Evolutionary conservation across 2,329 filamentous ascomycete species (phyloP), one percentile per base, ranked within the genome.

Genomic region (Epichloe baconii): DNA sequence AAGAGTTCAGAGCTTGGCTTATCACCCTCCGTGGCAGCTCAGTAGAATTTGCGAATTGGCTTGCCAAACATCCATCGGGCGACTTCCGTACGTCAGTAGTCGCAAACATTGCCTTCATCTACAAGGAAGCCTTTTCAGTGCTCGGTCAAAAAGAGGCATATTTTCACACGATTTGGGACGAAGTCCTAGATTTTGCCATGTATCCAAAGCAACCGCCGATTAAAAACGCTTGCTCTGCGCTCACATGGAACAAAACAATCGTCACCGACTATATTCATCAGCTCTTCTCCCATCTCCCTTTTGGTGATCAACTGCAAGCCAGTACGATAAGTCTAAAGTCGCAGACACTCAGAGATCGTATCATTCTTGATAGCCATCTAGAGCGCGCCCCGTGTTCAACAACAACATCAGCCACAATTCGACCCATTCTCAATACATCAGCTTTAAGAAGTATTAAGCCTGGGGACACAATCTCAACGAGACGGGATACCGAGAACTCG

Each of bases 261-360:
- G 83, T 90, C 0, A 91, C 88, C 0, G 78, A 82, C 0, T 86
- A 84, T 51, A 77, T 85, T 0, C 75, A 79, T 53, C 60, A 77
- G 3, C 78, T 78, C 50, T 93, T 93, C 55, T 68, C 71, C 3
- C 67, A 82, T 19, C 74, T 88, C 62, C 75, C 75, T 4, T 85
- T 83, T 57, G 77, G 71, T 1, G 61, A 70, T 2, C 66, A 75
- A 2, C 67, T 88, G 5, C 65, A 73, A 49, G 53, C 57, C 0
- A 57, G 68, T 0, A 55, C 66, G 0, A 57, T 66, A 1, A 63
- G 60, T 40, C 35, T 52, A 4, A 40, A 56, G 3, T 58, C 66
- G 0, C 52, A 64, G n/a, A 49, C 44, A 2, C 60, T 67, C 1
- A 66, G 63, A 23, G 56, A 56, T 7, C 44, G 55, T 4, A 55